Conservation (phyloP, 306 rosid genomes). For the Quercus engelmannii region DNA sequence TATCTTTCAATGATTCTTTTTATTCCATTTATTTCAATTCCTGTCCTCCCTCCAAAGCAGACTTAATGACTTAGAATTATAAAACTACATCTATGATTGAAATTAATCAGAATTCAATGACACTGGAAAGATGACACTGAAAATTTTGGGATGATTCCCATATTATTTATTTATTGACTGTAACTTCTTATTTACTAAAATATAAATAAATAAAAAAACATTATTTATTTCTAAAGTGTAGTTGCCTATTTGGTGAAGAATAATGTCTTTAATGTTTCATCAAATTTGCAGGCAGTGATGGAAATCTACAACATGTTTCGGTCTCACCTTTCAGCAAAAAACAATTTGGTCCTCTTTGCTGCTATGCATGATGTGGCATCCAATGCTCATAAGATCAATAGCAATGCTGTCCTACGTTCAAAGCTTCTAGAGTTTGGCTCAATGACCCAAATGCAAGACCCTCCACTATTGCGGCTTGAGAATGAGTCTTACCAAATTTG, state of each 20-base stretch:
- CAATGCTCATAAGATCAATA: slow-evolving; percentile 77
- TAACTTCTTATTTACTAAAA: not conserved
- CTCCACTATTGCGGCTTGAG: slow-evolving; percentile 93
- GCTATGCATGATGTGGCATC: slow-evolving; percentile 75
- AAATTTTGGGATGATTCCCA: not conserved
- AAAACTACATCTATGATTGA: not conserved
- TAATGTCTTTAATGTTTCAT: not conserved
- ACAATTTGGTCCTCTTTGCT: slow-evolving; percentile 58
- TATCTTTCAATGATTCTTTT: too few relatives aligned
- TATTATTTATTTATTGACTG: not conserved
- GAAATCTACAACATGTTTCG: slow-evolving; percentile 87
- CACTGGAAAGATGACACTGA: not conserved
- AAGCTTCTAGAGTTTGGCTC: slow-evolving; percentile 89
- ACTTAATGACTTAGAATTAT: not conserved
- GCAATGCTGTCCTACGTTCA: slow-evolving; percentile 52
- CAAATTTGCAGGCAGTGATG: slow-evolving; percentile 80
- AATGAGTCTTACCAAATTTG: slow-evolving; percentile 88
- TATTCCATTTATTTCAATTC: too few relatives aligned
- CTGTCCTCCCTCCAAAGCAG: too few relatives aligned
- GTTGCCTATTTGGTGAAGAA: not conserved
- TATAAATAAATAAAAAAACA: not conserved
- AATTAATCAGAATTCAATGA: not conserved
- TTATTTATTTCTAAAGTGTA: not conserved
- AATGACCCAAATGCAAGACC: slow-evolving; percentile 97
- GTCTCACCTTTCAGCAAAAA: slow-evolving; percentile 58